Evolutionary conservation across 352 stramenopile species (phyloP).

Genomic region (Phytophthora citrophthora): DNA sequence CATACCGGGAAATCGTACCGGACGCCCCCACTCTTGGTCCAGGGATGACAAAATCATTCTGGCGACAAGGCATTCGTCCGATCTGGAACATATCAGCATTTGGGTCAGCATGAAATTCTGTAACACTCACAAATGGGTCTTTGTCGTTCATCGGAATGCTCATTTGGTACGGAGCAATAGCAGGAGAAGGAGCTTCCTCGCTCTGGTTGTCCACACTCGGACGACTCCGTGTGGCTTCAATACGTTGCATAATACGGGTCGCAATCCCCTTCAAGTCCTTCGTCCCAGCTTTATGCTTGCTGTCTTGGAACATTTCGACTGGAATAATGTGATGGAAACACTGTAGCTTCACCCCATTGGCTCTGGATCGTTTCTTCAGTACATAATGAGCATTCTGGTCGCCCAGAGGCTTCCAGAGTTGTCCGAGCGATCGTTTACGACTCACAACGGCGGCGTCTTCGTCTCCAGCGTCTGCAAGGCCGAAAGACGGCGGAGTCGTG

Average conservation of each 20-base stretch:
- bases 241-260: slow-evolving; percentile 60
- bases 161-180: slow-evolving; percentile 48
- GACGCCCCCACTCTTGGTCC: slow-evolving; percentile 74
- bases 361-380: slow-evolving; percentile 46
- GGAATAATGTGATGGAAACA: slow-evolving; percentile 70
- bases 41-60: slow-evolving; percentile 84
- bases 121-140: slow-evolving; percentile 61
- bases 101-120: slow-evolving; percentile 61
- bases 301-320: slow-evolving; percentile 1
- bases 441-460: slow-evolving; percentile 11
- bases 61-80: slow-evolving; percentile 71
- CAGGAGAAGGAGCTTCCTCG: background rate
- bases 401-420: slow-evolving; percentile 77
- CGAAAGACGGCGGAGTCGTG: slow-evolving; percentile 37
- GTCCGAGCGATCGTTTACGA: slow-evolving; percentile 53
- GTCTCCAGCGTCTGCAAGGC: slow-evolving; percentile 30
- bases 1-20: slow-evolving; percentile 79
- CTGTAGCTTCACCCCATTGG: slow-evolving; percentile 60
- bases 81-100: slow-evolving; percentile 83
- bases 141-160: slow-evolving; percentile 78
- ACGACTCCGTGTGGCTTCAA: slow-evolving; percentile 35
- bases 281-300: slow-evolving; percentile 8
- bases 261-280: slow-evolving; percentile 58
- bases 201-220: slow-evolving; percentile 16
- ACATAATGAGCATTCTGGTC: slow-evolving; percentile 78